phyloP scores from a whole-genome alignment of 306 rosid genomes.

The Mimosa bimucronata region DNA sequence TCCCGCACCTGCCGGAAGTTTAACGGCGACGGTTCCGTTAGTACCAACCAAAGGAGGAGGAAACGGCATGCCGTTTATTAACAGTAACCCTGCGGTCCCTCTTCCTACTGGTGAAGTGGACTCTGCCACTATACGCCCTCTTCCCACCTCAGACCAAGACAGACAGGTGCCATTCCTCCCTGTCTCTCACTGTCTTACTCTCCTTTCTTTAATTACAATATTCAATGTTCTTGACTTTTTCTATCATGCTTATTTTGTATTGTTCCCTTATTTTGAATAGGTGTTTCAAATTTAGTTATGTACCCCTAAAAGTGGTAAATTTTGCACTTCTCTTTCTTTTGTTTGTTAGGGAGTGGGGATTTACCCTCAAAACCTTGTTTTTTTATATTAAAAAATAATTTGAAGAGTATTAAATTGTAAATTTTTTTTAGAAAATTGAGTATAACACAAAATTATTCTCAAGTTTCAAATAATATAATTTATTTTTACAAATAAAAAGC shows the following conservation, averaged over 20 bases:
- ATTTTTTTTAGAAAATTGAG: background rate
- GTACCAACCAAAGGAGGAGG: conserved; percentile 57
- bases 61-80: conserved; percentile 72
- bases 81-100: conserved; percentile 98
- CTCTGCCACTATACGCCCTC: conserved; percentile 87
- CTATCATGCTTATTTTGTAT: background rate
- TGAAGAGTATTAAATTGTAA: background rate
- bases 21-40: conserved; percentile 59
- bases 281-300: background rate
- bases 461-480: too few relatives aligned
- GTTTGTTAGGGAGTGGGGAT: background rate
- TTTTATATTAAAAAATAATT: background rate
- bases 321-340: background rate
- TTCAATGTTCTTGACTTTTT: background rate
- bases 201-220: background rate
- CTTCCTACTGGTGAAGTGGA: conserved; percentile 95
- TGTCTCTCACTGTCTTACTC: background rate
- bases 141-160: conserved; percentile 64
- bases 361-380: background rate
- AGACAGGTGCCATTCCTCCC: conserved; percentile 51
- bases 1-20: conserved; percentile 53
- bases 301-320: background rate
- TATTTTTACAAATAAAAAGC: too few relatives aligned
- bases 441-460: background rate
- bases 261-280: background rate